Evolutionary conservation across 1,284 basidiomycete species (phyloP).

Genomic region (Puccinia novopanici): DNA sequence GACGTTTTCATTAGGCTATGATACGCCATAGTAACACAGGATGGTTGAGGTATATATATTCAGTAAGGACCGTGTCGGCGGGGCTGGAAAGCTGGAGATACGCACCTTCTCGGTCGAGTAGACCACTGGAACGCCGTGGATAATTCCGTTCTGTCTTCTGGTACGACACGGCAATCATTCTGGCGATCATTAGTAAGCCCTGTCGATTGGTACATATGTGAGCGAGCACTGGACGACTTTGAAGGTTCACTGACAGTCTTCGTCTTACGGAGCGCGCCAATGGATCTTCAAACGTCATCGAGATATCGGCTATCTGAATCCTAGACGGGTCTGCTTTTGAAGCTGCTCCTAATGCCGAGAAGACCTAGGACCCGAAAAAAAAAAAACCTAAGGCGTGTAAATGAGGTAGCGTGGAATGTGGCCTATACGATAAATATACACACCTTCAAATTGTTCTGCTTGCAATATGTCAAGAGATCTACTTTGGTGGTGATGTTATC

Average conservation of each 20-base stretch:
- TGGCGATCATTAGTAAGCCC: background rate
- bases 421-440: background rate
- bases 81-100: background rate
- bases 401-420: background rate
- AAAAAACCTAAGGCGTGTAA: background rate
- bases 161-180: background rate
- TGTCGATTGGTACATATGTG: background rate
- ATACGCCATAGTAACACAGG: background rate
- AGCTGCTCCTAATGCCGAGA: slow-evolving; percentile 97
- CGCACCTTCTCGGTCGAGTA: slow-evolving; percentile 50
- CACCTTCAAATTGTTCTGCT: slow-evolving; percentile 16
- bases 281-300: slow-evolving; percentile 89
- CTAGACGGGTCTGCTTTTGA: slow-evolving; percentile 93
- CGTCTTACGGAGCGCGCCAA: slow-evolving; percentile 86
- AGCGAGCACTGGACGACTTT: slow-evolving; percentile 64
- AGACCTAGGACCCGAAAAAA: too few relatives aligned
- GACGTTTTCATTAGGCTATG: slow-evolving; percentile 66
- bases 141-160: slow-evolving; percentile 53
- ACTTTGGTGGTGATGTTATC: slow-evolving; percentile 92
- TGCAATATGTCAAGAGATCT: slow-evolving; percentile 43
- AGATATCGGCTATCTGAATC: slow-evolving; percentile 90
- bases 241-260: slow-evolving; percentile 65
- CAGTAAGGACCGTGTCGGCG: background rate
- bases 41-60: background rate
- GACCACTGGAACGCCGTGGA: slow-evolving; percentile 56